Evolutionary conservation across 331 rosid species (phyloP), one percentile per base, ranked within the genome.

Genomic region (Pyracantha coccinea): DNA sequence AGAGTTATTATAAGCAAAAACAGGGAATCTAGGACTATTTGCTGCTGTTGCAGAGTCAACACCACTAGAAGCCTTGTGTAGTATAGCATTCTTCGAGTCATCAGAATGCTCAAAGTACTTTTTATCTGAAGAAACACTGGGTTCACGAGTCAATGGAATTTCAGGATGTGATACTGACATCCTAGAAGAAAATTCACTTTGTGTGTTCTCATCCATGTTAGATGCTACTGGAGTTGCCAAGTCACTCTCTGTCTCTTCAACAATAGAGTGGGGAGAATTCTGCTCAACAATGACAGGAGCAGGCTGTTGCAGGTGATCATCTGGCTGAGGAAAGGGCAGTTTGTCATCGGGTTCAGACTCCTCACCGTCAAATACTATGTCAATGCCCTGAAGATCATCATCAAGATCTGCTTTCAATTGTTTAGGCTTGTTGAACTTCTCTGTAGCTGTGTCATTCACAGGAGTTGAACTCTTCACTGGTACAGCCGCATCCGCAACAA

Each of bases 301-400:
- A 74, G 87, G 87, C 88, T 88, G 99, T 83, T 82, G 97, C 70
- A 95, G 81, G 76, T 78, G 86, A 78, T 89, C 96, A 82, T 95
- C 97, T 10, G 85, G 95, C 78, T 95, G 99, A 71, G 91, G 99
- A 81, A 95, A 95, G 68, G 89, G 93, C 82, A 95, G 79, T 79
- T 90, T 89, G 81, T 92, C 97, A 84, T 95, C 99, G 57, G 93
- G 61, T 69, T 95, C 97, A 5, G 97, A 90, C 77, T 90, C 99
- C 86, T 95, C 99, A 65, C 81, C 97, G 41, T 95, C 99, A 86
- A 95, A 95, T 57, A 90, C 96, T 54, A 95, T 95, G 86, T 95
- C 97, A 81, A 95, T 92, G 75, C 95, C 98, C 77, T 89, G 99
- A 75, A 95, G 97, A 80, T 95, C 99, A 75, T 95, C 99, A 41